These are phyloP conservation scores for Trichothecium roseum DNA, from an alignment of 2,329 filamentous ascomycete species.

Conservation along the genomic window DNA sequence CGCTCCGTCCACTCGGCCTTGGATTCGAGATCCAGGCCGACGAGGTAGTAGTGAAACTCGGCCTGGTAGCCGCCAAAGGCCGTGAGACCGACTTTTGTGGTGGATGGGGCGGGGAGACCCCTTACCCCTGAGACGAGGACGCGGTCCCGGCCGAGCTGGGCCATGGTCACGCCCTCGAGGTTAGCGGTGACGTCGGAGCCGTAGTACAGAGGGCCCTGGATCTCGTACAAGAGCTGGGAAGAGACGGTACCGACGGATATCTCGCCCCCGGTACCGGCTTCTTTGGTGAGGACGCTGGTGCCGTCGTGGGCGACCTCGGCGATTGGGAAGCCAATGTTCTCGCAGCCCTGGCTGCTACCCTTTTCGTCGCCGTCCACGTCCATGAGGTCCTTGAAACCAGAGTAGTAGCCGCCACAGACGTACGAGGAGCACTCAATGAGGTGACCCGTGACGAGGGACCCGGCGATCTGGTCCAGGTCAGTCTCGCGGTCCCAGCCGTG, in stretches of 20 bases:
- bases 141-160: constrained; percentile 25
- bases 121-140: constrained; percentile 22
- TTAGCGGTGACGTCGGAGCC: constrained; percentile 29
- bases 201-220: constrained; percentile 29
- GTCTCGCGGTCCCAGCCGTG: constrained; percentile 33
- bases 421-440: constrained; percentile 43
- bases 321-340: constrained; percentile 20
- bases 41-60: constrained; percentile 29
- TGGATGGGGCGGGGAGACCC: constrained; percentile 18
- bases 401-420: constrained; percentile 41
- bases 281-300: constrained; percentile 21
- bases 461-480: constrained; percentile 35
- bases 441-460: constrained; percentile 36
- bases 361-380: too few relatives aligned
- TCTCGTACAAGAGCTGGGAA: constrained; percentile 28
- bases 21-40: constrained; percentile 27
- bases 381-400: constrained; percentile 26
- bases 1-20: constrained; percentile 28
- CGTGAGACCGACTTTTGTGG: constrained; percentile 27
- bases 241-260: constrained; percentile 17
- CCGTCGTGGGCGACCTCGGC: constrained; percentile 20
- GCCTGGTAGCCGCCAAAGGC: constrained; percentile 30
- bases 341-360: too few relatives aligned
- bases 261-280: constrained; percentile 19
- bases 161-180: constrained; percentile 29